Evolutionary conservation across 371 early-diverging fungal species (phyloP).

Genomic region (Mortierella sp.): DNA sequence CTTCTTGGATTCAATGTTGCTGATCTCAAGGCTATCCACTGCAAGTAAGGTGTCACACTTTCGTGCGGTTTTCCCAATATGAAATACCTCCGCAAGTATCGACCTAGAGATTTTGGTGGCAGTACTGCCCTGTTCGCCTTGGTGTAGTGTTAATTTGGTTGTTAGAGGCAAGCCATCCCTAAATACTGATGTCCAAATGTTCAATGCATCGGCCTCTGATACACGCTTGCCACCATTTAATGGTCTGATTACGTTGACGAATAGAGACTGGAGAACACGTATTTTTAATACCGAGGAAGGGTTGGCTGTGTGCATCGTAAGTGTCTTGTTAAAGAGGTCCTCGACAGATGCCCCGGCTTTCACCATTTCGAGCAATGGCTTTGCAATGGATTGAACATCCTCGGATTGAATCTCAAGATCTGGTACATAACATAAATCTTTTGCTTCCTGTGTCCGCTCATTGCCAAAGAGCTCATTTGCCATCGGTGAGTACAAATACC

Average conservation of each 20-base stretch:
- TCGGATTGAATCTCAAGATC: not conserved
- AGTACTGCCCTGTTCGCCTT: conserved; percentile 18
- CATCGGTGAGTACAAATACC: conserved; percentile 5
- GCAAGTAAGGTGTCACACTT: conserved; percentile 16
- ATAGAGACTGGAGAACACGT: not conserved
- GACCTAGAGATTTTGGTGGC: conserved; percentile 16
- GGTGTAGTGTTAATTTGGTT: not conserved
- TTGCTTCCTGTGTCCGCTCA: not conserved
- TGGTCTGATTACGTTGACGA: conserved; percentile 18
- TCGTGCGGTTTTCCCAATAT: conserved; percentile 5
- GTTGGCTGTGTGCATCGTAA: conserved; percentile 2
- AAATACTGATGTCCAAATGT: conserved; percentile 14
- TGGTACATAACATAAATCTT: not conserved
- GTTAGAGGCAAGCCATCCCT: conserved; percentile 13
- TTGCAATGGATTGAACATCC: not conserved
- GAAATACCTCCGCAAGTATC: conserved; percentile 9
- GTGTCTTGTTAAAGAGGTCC: conserved; percentile 6
- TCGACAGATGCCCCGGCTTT: not conserved
- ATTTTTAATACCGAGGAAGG: no score
- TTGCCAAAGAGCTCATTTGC: conserved; percentile 7
- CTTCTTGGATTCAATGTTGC: conserved; percentile 14
- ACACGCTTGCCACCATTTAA: conserved; percentile 5
- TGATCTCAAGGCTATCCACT: conserved; percentile 11
- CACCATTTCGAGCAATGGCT: not conserved
- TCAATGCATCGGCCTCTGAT: conserved; percentile 14